Conservation (phyloP, 2,329 filamentous ascomycete genomes). For the Diaporthe sp. region DNA sequence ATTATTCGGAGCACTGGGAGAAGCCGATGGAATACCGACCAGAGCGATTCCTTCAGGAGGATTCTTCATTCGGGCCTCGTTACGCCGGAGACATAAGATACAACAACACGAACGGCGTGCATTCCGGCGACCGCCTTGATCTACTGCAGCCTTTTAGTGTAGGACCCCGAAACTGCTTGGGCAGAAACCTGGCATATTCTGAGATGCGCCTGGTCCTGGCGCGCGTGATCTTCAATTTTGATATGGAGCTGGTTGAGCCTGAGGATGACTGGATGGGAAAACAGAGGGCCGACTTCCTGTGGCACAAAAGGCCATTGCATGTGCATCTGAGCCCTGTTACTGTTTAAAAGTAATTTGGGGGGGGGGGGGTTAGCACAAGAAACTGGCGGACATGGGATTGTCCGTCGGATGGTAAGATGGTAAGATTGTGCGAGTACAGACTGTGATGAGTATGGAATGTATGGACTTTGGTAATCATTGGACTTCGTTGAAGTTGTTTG, state of each 20-base stretch:
- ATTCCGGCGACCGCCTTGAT: conserved; percentile 42
- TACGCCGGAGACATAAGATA: not conserved
- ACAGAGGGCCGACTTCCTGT: conserved; percentile 46
- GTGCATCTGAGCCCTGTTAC: conserved; percentile 12
- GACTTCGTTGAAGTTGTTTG: not conserved
- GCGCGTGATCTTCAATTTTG: conserved; percentile 57
- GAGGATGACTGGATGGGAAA: conserved; percentile 47
- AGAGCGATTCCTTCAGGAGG: conserved; percentile 47
- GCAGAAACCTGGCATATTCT: conserved; percentile 56
- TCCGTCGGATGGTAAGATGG: not conserved
- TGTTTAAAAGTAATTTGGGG: not conserved
- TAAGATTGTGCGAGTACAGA: not conserved
- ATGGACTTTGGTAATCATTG: not conserved
- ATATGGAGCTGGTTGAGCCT: conserved; percentile 49
- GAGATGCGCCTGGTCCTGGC: conserved; percentile 60
- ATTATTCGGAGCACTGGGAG: conserved; percentile 47
- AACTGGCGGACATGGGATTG: too few relatives aligned
- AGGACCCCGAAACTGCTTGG: conserved; percentile 54
- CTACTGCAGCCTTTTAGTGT: conserved; percentile 51
- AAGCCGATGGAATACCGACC: conserved; percentile 47
- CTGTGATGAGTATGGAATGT: not conserved
- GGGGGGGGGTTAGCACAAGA: not conserved
- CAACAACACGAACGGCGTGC: conserved; percentile 33
- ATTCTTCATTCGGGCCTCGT: not conserved
- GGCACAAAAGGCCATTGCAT: conserved; percentile 40